phyloP scores from a whole-genome alignment of 805 yeast species.

The Saccharomycopsis guyanensis region DNA sequence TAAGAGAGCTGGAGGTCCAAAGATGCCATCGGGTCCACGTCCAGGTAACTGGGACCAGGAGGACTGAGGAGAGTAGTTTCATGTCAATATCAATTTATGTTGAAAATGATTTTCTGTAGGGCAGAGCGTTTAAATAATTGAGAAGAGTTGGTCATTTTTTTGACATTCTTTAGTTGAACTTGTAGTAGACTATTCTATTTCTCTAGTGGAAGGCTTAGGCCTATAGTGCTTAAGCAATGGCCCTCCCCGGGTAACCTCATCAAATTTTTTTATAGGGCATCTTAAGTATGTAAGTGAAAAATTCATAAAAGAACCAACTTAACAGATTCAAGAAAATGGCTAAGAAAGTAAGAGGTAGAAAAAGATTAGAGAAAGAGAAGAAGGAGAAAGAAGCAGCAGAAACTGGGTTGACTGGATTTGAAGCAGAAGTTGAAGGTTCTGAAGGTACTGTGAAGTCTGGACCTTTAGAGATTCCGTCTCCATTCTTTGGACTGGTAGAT shows the following conservation, averaged over 20 bases:
- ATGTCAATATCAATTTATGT: no score
- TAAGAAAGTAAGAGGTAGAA: slow-evolving; percentile 19
- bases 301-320: no score
- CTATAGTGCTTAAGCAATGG: no score
- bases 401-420: background rate
- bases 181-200: no score
- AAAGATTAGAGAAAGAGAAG: slow-evolving; percentile 6
- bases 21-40: slow-evolving; percentile 74
- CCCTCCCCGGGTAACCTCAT: no score
- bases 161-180: no score
- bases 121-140: no score
- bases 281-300: no score
- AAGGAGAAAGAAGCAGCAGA: slow-evolving; percentile 1
- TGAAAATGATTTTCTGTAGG: no score
- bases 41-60: slow-evolving; percentile 97
- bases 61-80: slow-evolving; percentile 51
- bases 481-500: slow-evolving; percentile 85
- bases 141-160: no score
- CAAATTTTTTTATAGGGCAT: no score
- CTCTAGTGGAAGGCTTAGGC: no score
- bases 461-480: slow-evolving; percentile 26
- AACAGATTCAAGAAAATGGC: slow-evolving; percentile 13
- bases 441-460: background rate
- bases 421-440: background rate
- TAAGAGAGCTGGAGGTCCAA: slow-evolving; percentile 97